phyloP scores from a whole-genome alignment of 106 monocot genomes.

The Hemerocallis citrina region DNA sequence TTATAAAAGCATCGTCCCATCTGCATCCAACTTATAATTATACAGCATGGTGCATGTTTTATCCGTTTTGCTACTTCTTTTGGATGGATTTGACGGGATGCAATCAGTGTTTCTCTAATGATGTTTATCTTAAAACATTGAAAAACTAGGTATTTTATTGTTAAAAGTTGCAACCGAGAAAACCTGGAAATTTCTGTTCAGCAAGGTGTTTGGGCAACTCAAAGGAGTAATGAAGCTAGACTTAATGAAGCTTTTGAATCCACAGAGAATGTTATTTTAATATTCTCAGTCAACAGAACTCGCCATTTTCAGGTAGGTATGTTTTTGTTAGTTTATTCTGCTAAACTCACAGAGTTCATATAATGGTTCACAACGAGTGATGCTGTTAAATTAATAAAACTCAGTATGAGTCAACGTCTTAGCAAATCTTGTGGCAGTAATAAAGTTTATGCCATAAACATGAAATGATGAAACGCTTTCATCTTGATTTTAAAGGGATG shows the following conservation, averaged over 20 bases:
- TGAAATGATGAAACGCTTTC: neutral
- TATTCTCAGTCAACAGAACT: conserved; percentile 97
- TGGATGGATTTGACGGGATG: conserved; percentile 9
- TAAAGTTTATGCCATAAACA: neutral
- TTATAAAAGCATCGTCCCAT: neutral
- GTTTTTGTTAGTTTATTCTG: conserved; percentile 1
- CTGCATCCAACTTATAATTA: neutral
- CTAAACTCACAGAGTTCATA: neutral
- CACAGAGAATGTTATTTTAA: conserved; percentile 88
- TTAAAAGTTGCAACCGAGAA: conserved; percentile 99
- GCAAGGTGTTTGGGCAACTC: conserved; percentile 99
- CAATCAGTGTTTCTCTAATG: conserved; percentile 18
- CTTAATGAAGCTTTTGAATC: conserved; percentile 99
- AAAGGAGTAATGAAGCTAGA: conserved; percentile 97
- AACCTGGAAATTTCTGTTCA: conserved; percentile 99
- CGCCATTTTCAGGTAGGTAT: conserved; percentile 90
- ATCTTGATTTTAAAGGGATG: conserved; percentile 57
- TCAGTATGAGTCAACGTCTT: neutral
- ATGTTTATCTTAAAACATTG: conserved; percentile 21
- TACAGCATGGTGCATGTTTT: neutral
- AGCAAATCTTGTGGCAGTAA: neutral
- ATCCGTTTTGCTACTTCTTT: conserved; percentile 5
- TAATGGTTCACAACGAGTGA: neutral
- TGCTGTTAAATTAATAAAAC: neutral
- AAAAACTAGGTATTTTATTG: conserved; percentile 95